Evolutionary conservation across 1,139 yeast species (phyloP).

Genomic region (Yamadazyma buinensis): DNA sequence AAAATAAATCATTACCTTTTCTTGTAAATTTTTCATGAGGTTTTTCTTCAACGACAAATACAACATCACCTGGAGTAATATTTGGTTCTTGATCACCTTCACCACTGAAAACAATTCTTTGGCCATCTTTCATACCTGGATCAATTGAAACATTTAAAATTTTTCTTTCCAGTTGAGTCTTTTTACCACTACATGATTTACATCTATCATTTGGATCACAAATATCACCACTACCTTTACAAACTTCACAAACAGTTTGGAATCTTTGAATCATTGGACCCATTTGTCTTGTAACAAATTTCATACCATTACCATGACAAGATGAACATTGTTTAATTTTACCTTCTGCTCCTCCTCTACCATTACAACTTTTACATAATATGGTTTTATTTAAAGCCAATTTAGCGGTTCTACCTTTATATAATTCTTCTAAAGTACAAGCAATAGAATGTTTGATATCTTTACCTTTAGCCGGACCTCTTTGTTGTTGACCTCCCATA

Average conservation of each 20-base stretch:
- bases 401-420: constrained; percentile 92
- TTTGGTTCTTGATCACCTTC: constrained; percentile 99
- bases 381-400: constrained; percentile 91
- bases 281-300: constrained; percentile 95
- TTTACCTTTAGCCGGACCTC: constrained; percentile 86
- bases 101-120: constrained; percentile 84
- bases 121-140: constrained; percentile 97
- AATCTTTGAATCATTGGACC: constrained; percentile 99
- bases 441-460: constrained; percentile 87
- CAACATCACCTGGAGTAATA: constrained; percentile 93
- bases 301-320: constrained; percentile 90
- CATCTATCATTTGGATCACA: constrained; percentile 88
- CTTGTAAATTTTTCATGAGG: constrained; percentile 79
- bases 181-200: constrained; percentile 83
- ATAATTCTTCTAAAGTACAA: constrained; percentile 87
- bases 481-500: constrained; percentile 58
- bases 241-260: constrained; percentile 90
- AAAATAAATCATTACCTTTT: constrained; percentile 84
- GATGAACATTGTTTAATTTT: constrained; percentile 81
- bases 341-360: constrained; percentile 95
- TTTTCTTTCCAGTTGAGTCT: constrained; percentile 84
- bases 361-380: constrained; percentile 84
- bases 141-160: constrained; percentile 91
- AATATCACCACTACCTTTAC: constrained; percentile 91
- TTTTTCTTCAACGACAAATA: constrained; percentile 86